phyloP scores from a whole-genome alignment of 352 stramenopile genomes.

The Globisporangium mamillatum region DNA sequence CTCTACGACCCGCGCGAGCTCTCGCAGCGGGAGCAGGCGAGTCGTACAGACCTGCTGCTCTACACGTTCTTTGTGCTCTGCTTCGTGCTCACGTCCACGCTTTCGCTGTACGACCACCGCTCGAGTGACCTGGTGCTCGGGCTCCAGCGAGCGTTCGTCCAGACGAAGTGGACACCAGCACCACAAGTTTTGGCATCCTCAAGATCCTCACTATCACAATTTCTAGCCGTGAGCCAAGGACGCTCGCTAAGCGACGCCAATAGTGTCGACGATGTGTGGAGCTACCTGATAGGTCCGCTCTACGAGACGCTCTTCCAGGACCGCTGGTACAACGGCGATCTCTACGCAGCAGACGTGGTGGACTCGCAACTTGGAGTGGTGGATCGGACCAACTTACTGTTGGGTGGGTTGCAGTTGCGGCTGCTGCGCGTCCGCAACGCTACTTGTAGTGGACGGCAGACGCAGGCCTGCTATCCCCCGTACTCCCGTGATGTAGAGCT shows the following conservation, averaged over 20 bases:
- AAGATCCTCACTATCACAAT: background rate
- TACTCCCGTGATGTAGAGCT: conserved; percentile 28
- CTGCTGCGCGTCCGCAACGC: conserved; percentile 40
- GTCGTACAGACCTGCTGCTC: conserved; percentile 34
- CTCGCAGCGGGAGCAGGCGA: conserved; percentile 40
- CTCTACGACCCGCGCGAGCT: conserved; percentile 55
- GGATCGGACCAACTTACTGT: conserved; percentile 43
- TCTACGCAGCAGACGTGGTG: conserved; percentile 34
- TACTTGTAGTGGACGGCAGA: conserved; percentile 15
- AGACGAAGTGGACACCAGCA: background rate
- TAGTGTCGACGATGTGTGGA: conserved; percentile 50
- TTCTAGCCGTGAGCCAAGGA: background rate
- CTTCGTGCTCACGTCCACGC: conserved; percentile 42
- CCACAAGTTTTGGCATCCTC: background rate
- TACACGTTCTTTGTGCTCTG: conserved; percentile 45
- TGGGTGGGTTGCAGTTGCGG: conserved; percentile 55
- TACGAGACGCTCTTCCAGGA: conserved; percentile 44
- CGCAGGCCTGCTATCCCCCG: conserved; percentile 32
- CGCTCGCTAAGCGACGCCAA: conserved; percentile 33
- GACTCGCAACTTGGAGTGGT: conserved; percentile 53
- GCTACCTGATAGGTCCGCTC: conserved; percentile 42
- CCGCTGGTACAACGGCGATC: conserved; percentile 58
- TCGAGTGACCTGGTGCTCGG: conserved; percentile 37
- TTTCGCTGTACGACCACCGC: conserved; percentile 40
- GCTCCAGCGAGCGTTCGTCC: conserved; percentile 24